Evolutionary conservation across 2,329 filamentous ascomycete species (phyloP), one percentile per base, ranked within the genome.

Genomic region (Periconia macrospinosa): DNA sequence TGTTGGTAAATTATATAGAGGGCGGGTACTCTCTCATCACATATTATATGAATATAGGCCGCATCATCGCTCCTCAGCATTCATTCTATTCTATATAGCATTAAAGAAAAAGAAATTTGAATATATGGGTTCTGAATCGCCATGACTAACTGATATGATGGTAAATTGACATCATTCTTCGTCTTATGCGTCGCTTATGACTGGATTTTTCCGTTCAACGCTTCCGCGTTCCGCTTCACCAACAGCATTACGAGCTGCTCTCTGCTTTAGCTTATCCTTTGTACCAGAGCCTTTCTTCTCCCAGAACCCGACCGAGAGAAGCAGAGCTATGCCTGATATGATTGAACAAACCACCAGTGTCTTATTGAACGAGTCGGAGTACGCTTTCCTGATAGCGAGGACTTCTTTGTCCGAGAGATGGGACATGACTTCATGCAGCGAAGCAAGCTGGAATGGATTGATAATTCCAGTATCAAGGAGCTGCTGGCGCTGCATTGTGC

Each of bases 351-450:
- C 54, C 20, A 57, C 35, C 41, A 65, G 55, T 19, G 55, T 52
- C 30, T 59, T 41, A 18, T 55, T 60, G 44, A 65, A 65, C 1
- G 59, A 57, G 45, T 61, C 51, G 17, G 61, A 55, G 43, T 58
- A 61, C 19, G 56, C 51, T 18, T 51, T 50, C 46, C 49, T 53
- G 37, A 55, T 41, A 18, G 45, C 52, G 1, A 19, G 19, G 14
- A 42, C n/a, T 15, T 49, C n/a, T 5, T 49, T 42, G 19, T 40
- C 18, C 8, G 52, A 14, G 33, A 52, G 35, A 42, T 37, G 18
- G 19, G 37, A 40, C 46, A 57, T 55, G n/a, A 43, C 50, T 19
- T 55, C 46, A 30, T 46, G 52, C n/a, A 55, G 49, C 20, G 55
- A 54, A 37, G 49, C 46, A 7, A 57, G 37, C 19, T 57, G 52